A percentile compares a stretch with the other conserved stretches of the same genome.
phyloP scores from a whole-genome alignment of 2,329 filamentous ascomycete genomes.

The Trichoderma sp. region DNA sequence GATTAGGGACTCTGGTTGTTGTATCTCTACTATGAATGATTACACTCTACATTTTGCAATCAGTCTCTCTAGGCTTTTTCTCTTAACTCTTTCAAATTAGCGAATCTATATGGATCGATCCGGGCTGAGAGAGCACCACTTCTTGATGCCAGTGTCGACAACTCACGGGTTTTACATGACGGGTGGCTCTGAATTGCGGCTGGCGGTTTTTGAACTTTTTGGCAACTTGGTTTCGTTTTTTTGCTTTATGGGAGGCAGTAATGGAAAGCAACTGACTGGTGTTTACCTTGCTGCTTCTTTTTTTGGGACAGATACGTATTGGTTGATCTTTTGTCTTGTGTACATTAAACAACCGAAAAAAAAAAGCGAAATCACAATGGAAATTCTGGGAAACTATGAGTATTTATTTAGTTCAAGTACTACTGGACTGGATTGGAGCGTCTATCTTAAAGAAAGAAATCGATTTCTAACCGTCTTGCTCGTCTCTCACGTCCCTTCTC shows the following conservation, averaged over 20 bases:
- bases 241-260: neutral
- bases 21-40: conserved; percentile 11
- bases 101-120: neutral
- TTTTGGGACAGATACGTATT: neutral
- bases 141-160: too few relatives aligned
- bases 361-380: neutral
- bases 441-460: neutral
- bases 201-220: neutral
- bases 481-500: neutral
- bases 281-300: neutral
- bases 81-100: neutral
- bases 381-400: neutral
- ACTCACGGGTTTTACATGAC: neutral
- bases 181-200: neutral
- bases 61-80: neutral
- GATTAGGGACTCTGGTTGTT: conserved; percentile 2
- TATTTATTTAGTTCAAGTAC: neutral
- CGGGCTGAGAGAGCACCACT: too few relatives aligned
- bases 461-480: neutral
- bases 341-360: neutral
- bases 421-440: neutral
- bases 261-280: neutral
- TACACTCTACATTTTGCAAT: neutral
- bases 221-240: neutral
- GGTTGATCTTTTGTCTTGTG: neutral